These are phyloP conservation scores for Sabuloglossum arenarium DNA, from an alignment of 495 filamentous ascomycete genomes.

Conservation along the genomic window DNA sequence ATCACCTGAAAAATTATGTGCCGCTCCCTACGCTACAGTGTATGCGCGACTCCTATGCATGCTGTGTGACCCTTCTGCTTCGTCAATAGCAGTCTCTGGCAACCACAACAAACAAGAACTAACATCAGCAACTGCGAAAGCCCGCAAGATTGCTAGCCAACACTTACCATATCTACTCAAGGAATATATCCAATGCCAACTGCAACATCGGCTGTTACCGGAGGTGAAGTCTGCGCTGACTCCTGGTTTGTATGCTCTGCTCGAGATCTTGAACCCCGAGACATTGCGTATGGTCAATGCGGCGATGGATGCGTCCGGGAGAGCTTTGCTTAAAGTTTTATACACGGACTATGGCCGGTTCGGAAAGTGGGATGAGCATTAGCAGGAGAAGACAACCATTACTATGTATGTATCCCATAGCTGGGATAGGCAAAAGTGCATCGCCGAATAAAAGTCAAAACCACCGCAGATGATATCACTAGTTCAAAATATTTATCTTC, in stretches of 20 bases:
- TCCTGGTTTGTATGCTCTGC: slow-evolving; percentile 47
- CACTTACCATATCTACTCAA: slow-evolving; percentile 53
- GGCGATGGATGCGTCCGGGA: slow-evolving; percentile 41
- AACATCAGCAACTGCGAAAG: slow-evolving; percentile 55
- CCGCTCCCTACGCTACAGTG: slow-evolving; percentile 31
- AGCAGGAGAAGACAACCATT: not conserved
- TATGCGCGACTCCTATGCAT: slow-evolving; percentile 54
- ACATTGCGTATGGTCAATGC: slow-evolving; percentile 44
- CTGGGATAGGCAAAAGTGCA: too few species aligned
- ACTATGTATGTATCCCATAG: not conserved
- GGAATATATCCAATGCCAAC: slow-evolving; percentile 45
- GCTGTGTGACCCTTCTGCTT: slow-evolving; percentile 60
- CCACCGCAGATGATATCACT: too few species aligned
- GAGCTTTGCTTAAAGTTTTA: slow-evolving; percentile 51
- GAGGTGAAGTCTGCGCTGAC: slow-evolving; percentile 47
- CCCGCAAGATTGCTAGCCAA: slow-evolving; percentile 52
- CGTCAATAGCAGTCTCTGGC: slow-evolving; percentile 35
- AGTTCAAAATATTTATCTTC: too few species aligned
- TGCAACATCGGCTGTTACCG: slow-evolving; percentile 27
- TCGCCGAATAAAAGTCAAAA: too few species aligned
- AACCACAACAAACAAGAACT: slow-evolving; percentile 25
- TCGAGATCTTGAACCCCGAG: slow-evolving; percentile 47
- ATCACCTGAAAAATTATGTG: slow-evolving; percentile 15
- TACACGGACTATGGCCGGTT: slow-evolving; percentile 35
- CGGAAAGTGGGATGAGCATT: not conserved